Evolutionary conservation across 257 asterid species (phyloP), one percentile per base, ranked within the genome.

Genomic region (Nicotiana knightiana): DNA sequence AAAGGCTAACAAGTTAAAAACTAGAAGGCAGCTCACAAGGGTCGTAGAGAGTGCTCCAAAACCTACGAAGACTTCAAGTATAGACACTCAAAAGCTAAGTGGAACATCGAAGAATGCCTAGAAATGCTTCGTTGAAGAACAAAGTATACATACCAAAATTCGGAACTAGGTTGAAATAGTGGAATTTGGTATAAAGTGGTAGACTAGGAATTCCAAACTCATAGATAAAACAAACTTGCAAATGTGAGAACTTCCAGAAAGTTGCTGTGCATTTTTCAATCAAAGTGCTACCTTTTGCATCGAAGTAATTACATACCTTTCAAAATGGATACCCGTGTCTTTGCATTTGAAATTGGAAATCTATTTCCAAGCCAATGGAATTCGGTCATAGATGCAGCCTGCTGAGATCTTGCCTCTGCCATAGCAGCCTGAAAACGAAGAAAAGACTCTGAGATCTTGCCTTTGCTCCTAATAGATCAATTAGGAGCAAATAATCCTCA

Each of bases 401-500:
- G 98, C 91, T 94, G 99, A 63, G 98, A 92, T 85, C 99, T 97
- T 86, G 97, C 98, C 88, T 96, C 99, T 62, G 98, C 93, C 97
- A 93, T 92, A 85, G 86, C 98, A 89, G 99, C 98, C 98, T 96
- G 89, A 81, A 82, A 84, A 80, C 77, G 61, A 81, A 82, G 82
- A 83, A 48, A 62, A 86, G 82, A 86, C 35, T 32, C 35, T 32
- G 87, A 81, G 63, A 77, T 32, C 35, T 32, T 32, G 35, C 35
- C 35, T 32, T 32, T 32, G 35, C 35, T 32, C 35, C 35, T 32
- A 32, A 32, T 67, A 59, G 21, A 79, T 82, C 67, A 81, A 76
- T 39, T 37, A 67, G 77, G 84, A 79, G 43, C 28, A 71, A 77
- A 65, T 39, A 43, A 43, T 73, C 53, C 55, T 43, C 33, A 32